phyloP scores from a whole-genome alignment of 768 basidiomycete species.

The Podaxis sp. region DNA sequence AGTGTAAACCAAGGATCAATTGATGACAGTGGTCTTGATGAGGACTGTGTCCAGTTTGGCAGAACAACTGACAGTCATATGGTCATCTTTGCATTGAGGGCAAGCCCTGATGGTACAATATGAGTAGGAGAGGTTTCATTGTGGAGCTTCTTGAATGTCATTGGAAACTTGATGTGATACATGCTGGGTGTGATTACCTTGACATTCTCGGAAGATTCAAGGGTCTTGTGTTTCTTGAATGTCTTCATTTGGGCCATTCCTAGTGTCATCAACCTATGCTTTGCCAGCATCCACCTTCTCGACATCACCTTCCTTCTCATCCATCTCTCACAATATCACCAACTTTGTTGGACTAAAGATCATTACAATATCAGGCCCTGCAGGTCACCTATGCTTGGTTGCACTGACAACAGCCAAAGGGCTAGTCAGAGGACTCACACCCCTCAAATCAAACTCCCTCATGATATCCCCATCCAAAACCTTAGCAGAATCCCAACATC shows the following conservation, averaged over 20 bases:
- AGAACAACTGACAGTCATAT: neutral
- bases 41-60: neutral
- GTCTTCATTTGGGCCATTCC: conserved; percentile 20
- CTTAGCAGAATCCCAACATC: conserved; percentile 3
- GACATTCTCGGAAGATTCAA: conserved; percentile 14
- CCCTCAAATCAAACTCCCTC: conserved; percentile 15
- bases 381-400: conserved; percentile 19
- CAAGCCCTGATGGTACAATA: conserved; percentile 21
- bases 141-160: conserved; percentile 10
- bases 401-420: conserved; percentile 30
- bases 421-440: conserved; percentile 34
- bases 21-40: conserved; percentile 4
- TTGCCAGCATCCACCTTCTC: conserved; percentile 17
- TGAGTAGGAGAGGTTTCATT: conserved; percentile 16
- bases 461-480: conserved; percentile 10
- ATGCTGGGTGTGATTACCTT: conserved; percentile 26
- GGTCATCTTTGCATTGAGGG: neutral
- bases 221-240: conserved; percentile 24
- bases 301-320: conserved; percentile 20
- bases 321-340: conserved; percentile 29
- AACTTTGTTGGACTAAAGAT: conserved; percentile 25
- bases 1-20: conserved; percentile 6
- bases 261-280: conserved; percentile 23
- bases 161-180: conserved; percentile 15
- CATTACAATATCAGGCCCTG: conserved; percentile 17